These are phyloP conservation scores for Herpetomonas samuelpessoai DNA, from an alignment of 208 protist species.

Conservation along the genomic window DNA sequence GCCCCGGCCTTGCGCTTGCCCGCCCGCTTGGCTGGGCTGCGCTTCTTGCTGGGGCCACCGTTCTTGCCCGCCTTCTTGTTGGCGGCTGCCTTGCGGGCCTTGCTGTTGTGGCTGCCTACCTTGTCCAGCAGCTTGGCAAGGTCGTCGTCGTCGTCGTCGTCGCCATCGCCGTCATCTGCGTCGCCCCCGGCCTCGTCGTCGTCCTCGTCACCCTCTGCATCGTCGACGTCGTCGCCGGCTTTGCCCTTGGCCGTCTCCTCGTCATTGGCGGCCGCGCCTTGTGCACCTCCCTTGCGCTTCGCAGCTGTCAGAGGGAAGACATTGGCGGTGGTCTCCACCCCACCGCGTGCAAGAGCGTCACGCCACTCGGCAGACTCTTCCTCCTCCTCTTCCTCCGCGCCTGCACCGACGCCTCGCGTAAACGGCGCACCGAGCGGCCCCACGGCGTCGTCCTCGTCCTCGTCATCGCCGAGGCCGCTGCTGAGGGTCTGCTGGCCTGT, in stretches of 20 bases:
- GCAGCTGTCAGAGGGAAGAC: constrained; percentile 18
- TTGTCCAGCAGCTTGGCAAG: constrained; percentile 20
- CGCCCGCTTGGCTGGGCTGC: constrained; percentile 3
- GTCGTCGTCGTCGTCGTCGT: constrained; percentile 14
- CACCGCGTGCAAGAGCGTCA: neutral
- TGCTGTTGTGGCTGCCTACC: constrained; percentile 11
- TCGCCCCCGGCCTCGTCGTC: constrained; percentile 1
- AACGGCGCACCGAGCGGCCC: constrained; percentile 5
- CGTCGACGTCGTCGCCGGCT: neutral
- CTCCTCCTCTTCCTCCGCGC: neutral
- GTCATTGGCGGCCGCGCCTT: neutral
- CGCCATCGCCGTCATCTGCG: constrained; percentile 7
- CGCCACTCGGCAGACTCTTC: neutral
- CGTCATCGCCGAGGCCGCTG: neutral
- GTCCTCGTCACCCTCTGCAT: neutral
- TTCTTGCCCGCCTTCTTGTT: neutral
- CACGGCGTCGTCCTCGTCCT: neutral
- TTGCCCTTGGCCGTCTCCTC: neutral
- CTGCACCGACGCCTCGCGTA: constrained; percentile 2
- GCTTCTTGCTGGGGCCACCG: constrained; percentile 6
- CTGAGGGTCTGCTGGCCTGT: neutral
- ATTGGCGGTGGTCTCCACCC: constrained; percentile 9
- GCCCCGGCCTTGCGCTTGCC: constrained; percentile 14
- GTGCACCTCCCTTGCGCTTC: constrained; percentile 11
- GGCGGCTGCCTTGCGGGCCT: neutral